Percentiles rank a stretch among this genome's conserved stretches.
These are phyloP conservation scores for Anisodus tanguticus DNA, from an alignment of 257 asterid genomes.

Conservation along the genomic window DNA sequence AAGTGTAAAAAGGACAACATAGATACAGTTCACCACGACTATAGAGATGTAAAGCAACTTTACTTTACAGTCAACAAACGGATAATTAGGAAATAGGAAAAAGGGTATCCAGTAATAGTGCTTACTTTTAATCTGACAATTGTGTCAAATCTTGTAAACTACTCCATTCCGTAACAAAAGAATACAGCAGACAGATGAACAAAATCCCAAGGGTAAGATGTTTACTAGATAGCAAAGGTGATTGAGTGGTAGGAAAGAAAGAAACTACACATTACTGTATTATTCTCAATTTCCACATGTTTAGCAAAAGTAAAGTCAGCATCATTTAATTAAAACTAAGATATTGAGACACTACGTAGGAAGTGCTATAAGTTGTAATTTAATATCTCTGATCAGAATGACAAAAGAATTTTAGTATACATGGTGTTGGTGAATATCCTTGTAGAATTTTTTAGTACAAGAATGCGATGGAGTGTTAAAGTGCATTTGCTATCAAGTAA, in stretches of 20 bases:
- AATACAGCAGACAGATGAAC: neutral
- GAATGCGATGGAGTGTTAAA: too few species aligned
- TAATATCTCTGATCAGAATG: too few species aligned
- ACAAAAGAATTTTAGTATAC: too few species aligned
- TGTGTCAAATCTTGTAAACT: constrained; percentile 9
- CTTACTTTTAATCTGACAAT: neutral
- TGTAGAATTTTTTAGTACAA: too few species aligned
- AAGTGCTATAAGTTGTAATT: too few species aligned
- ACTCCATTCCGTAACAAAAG: neutral
- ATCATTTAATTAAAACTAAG: too few species aligned
- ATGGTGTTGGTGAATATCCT: too few species aligned
- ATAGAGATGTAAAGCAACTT: neutral
- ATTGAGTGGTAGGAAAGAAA: neutral
- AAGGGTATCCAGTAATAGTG: neutral
- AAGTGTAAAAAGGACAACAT: neutral
- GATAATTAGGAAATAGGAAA: neutral
- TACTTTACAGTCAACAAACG: neutral
- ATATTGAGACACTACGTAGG: too few species aligned
- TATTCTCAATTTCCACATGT: too few species aligned
- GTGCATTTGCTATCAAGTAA: too few species aligned
- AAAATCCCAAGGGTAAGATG: neutral
- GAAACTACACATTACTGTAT: too few species aligned
- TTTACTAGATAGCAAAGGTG: neutral
- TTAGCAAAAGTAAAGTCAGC: too few species aligned
- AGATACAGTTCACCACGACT: neutral